Evolutionary conservation across 148 eudicot species (phyloP).

Genomic region (Persicaria tinctoria): DNA sequence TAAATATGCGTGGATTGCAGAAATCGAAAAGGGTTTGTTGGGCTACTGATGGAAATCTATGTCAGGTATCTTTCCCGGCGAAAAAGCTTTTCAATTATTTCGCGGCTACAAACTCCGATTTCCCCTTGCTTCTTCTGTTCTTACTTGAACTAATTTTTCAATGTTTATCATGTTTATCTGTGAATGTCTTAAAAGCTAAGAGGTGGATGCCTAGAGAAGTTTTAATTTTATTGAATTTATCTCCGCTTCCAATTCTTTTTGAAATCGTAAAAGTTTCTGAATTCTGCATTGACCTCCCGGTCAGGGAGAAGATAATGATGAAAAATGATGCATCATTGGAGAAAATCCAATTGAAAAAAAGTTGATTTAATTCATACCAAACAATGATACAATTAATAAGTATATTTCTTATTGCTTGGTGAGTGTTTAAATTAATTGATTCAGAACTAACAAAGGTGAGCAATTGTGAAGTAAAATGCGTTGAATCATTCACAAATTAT

Average conservation of each 20-base stretch:
- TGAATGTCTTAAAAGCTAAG: background rate
- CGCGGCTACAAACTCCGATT: constrained; percentile 5
- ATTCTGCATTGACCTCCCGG: background rate
- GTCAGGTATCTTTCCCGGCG: constrained; percentile 48
- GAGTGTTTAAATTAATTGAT: background rate
- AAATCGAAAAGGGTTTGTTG: constrained; percentile 70
- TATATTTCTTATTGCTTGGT: background rate
- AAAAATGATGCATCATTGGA: background rate
- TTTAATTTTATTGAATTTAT: background rate
- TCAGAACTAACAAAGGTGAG: background rate
- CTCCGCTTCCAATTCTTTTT: background rate
- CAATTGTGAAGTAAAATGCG: background rate
- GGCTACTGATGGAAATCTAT: constrained; percentile 68
- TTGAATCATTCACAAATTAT: background rate
- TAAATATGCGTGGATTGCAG: constrained; percentile 53
- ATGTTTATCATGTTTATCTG: background rate
- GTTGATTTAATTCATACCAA: background rate
- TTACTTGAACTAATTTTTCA: background rate
- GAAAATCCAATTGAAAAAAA: background rate
- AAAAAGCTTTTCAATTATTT: constrained; percentile 7
- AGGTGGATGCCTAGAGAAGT: background rate
- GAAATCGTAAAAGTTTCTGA: background rate
- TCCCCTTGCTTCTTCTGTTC: background rate
- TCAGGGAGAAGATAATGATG: background rate
- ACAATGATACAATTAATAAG: background rate